Evolutionary conservation across 495 filamentous ascomycete species (phyloP).

Genomic region (Talaromyces ruber): DNA sequence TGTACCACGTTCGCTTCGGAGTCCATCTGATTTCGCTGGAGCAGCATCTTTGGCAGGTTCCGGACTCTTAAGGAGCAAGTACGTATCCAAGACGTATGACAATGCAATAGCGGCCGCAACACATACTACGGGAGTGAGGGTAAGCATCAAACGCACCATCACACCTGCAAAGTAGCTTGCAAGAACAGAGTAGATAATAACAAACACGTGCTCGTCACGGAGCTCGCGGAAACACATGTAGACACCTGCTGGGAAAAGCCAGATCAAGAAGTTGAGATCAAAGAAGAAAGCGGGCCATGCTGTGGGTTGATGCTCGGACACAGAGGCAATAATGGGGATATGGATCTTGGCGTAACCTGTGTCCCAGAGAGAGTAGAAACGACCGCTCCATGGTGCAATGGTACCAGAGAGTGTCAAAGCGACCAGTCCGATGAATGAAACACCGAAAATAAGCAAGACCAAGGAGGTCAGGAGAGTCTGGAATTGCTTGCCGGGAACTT

Average conservation of each 20-base stretch:
- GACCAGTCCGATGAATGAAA: conserved; percentile 68
- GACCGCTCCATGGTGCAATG: conserved; percentile 96
- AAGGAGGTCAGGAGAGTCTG: conserved; percentile 73
- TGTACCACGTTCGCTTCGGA: conserved; percentile 64
- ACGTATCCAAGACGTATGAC: conserved; percentile 85
- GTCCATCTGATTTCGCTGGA: conserved; percentile 41
- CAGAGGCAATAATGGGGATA: conserved; percentile 98
- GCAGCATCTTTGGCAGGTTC: conserved; percentile 34
- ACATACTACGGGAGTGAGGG: conserved; percentile 92
- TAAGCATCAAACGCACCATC: conserved; percentile 99
- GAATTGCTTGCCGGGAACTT: conserved; percentile 89
- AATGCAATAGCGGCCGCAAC: conserved; percentile 85
- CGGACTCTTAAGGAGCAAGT: conserved; percentile 46
- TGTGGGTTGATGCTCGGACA: conserved; percentile 98
- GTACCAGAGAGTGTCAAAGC: conserved; percentile 77
- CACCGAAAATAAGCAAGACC: conserved; percentile 65
- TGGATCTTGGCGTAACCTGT: conserved; percentile 99
- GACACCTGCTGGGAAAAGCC: conserved; percentile 97
- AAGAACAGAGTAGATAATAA: conserved; percentile 92
- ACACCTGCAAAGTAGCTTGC: conserved; percentile 98
- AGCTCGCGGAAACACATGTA: conserved; percentile 96
- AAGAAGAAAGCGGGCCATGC: conserved; percentile 99
- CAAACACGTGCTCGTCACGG: conserved; percentile 94
- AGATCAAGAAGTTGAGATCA: conserved; percentile 95
- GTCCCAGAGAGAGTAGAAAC: conserved; percentile 99